Evolutionary conservation across 2,329 filamentous ascomycete species (phyloP), one percentile per base, ranked within the genome.

Genomic region (Colletotrichum musae): DNA sequence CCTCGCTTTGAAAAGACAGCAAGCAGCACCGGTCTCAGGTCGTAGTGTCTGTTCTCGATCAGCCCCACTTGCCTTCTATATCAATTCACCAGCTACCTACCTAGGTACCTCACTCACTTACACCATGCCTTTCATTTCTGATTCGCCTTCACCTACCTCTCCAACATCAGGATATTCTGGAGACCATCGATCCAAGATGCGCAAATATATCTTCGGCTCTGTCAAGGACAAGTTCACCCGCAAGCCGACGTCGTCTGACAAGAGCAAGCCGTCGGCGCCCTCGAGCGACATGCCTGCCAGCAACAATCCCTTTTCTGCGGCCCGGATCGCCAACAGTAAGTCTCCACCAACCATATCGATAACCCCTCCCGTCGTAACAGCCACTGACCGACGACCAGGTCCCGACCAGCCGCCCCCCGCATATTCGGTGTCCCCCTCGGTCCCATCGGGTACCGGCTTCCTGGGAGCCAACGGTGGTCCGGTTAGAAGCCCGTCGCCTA

Each of bases 141-240:
- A 67, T 3, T 15, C 41, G 41, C 5, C 41, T 43, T 43, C 41
- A 15, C 32, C 32, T n/a, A 26, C 58, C 16, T 39, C 50, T n/a
- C 16, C n/a, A 15, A 21, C 41, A 0, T 51, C 56, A 12, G 32
- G 15, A 15, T 21, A 26, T 16, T 26, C n/a, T 43, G 41, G 41
- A 5, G 24, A 36, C 48, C 16, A 36, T 18, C 45, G 36, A 28
- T 6, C n/a, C 4, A 56, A 50, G 10, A 68, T 59, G 58, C 71
- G 70, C 63, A 75, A 71, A 62, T 75, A 75, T 41, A 70, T 81
- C 51, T 76, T 80, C 53, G 75, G 74, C 56, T 73, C 72, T 32
- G 39, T 83, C 64, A 81, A 76, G 71, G 76, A 76, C 68, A 83
- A 78, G 72, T 57, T 83, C 26, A 76, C 75, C 21, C 75, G 73